Conservation (phyloP, 225 moss, liverwort and hornwort genomes). For the Thuidium tamariscinum region DNA sequence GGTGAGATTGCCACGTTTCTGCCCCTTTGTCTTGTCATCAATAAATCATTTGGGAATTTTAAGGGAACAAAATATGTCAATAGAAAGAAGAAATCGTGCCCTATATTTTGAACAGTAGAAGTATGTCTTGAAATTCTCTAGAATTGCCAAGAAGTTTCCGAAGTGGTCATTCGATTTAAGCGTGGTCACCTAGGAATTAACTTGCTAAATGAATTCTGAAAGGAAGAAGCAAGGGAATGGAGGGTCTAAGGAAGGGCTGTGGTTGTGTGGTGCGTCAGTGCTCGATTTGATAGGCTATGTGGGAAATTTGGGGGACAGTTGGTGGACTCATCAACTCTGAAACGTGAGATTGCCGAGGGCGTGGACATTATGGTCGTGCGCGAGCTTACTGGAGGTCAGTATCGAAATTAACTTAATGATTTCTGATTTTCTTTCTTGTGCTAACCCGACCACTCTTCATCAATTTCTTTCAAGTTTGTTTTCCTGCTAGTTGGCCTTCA, state of each 20-base stretch:
- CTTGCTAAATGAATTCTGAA: neutral
- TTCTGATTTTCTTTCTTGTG: neutral
- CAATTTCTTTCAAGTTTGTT: neutral
- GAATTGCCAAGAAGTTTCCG: neutral
- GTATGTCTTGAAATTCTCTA: neutral
- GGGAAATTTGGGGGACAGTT: constrained; percentile 43
- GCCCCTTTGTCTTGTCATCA: neutral
- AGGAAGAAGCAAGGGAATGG: neutral
- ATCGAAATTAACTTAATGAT: neutral
- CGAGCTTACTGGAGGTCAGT: constrained; percentile 90
- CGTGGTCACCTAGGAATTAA: no score
- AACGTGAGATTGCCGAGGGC: constrained; percentile 75
- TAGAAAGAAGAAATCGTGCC: neutral
- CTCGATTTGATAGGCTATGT: neutral
- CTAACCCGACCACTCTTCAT: neutral
- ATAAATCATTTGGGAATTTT: neutral
- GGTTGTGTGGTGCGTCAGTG: neutral
- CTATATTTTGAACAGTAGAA: neutral
- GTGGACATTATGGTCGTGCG: constrained; percentile 99
- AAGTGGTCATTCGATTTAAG: neutral
- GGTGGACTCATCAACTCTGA: constrained; percentile 77
- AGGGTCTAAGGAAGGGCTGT: neutral
- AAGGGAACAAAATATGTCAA: neutral
- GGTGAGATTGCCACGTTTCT: constrained; percentile 7
- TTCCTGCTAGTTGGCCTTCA: neutral